Percentiles rank a stretch among this genome's conserved stretches.
phyloP scores from a whole-genome alignment of 176 grass and related monocot species.

The Zea luxurians region DNA sequence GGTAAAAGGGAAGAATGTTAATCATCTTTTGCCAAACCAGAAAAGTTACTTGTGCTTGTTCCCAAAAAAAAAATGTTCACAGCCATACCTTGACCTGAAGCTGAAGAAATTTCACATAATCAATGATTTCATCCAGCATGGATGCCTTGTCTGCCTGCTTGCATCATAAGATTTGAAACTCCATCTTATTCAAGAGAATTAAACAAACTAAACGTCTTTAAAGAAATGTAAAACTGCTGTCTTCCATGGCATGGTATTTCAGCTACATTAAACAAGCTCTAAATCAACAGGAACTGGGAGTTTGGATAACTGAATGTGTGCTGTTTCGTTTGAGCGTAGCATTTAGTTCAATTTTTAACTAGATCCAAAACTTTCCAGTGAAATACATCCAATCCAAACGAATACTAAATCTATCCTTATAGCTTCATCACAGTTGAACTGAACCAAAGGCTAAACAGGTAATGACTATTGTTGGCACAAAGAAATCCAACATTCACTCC shows the following conservation, averaged over 20 bases:
- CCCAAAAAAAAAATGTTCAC: slow-evolving; percentile 21
- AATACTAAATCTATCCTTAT: neutral
- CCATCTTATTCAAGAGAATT: slow-evolving; percentile 21
- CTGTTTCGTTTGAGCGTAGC: neutral
- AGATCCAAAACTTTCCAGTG: neutral
- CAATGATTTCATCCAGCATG: slow-evolving; percentile 89
- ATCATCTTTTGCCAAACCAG: neutral
- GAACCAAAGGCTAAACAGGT: slow-evolving; percentile 14
- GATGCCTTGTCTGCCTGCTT: slow-evolving; percentile 84
- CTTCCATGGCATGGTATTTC: neutral
- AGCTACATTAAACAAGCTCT: neutral
- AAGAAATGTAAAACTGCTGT: slow-evolving; percentile 1
- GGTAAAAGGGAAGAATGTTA: slow-evolving; percentile 17
- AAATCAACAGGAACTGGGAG: neutral
- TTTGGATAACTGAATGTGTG: neutral
- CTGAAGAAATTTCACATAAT: slow-evolving; percentile 95
- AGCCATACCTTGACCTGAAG: slow-evolving; percentile 82
- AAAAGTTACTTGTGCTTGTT: slow-evolving; percentile 9
- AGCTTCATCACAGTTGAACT: neutral
- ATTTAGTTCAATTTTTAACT: neutral
- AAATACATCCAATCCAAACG: neutral
- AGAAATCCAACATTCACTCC: neutral
- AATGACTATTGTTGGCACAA: neutral
- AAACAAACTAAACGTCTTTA: neutral
- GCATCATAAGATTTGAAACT: slow-evolving; percentile 19